Evolutionary conservation across 2,329 filamentous ascomycete genomes (phyloP).

Genomic region (Fusarium subglutinans): DNA sequence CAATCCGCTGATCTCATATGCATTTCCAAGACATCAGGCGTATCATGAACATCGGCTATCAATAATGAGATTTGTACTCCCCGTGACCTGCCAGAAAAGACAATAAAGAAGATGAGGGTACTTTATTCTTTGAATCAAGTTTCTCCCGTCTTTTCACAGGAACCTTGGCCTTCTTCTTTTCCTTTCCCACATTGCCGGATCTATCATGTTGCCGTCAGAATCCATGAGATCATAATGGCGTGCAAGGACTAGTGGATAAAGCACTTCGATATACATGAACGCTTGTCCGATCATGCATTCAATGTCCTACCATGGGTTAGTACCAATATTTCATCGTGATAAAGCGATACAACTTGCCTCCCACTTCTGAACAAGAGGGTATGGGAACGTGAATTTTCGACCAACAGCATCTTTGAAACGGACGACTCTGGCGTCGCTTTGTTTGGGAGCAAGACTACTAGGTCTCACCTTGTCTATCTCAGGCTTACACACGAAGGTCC

Average conservation of each 20-base stretch:
- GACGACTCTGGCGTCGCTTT: rapidly evolving
- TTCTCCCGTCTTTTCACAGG: background rate
- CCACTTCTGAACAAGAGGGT: background rate
- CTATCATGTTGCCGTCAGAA: rapidly evolving
- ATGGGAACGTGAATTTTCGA: background rate
- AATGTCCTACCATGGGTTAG: background rate
- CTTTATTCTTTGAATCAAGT: background rate
- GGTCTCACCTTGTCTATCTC: rapidly evolving
- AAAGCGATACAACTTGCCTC: background rate
- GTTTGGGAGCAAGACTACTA: rapidly evolving
- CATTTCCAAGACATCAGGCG: too few species aligned
- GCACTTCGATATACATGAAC: rapidly evolving
- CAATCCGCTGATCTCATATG: background rate
- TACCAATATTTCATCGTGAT: rapidly evolving
- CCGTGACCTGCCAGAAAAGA: too few species aligned
- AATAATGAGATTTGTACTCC: too few species aligned
- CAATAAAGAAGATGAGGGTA: too few species aligned
- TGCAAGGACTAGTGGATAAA: background rate
- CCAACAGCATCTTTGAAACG: background rate
- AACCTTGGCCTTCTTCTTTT: rapidly evolving
- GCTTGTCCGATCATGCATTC: background rate
- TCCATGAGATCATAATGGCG: background rate
- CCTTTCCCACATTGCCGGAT: background rate
- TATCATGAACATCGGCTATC: background rate
- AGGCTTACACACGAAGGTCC: rapidly evolving